Percentiles rank a stretch among this genome's conserved stretches.
Evolutionary conservation across 2,329 filamentous ascomycete species (phyloP).

Genomic region (Arachnopeziza araneosa): DNA sequence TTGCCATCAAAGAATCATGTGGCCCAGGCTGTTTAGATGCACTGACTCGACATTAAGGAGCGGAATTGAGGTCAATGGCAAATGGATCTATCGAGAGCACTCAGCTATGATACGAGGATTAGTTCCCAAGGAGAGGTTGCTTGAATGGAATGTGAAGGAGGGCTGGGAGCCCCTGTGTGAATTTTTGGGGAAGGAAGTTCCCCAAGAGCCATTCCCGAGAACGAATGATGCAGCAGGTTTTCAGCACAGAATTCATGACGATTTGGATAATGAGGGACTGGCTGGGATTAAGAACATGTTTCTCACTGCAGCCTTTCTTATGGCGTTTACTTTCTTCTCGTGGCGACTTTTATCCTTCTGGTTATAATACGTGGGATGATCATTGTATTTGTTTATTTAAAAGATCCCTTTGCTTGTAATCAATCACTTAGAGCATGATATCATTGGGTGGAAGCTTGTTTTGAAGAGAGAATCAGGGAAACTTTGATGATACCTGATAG

Average conservation of each 20-base stretch:
- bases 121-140: slow-evolving; percentile 35
- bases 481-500: no score
- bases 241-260: not conserved
- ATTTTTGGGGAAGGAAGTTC: slow-evolving; percentile 33
- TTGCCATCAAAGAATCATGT: not conserved
- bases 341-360: not conserved
- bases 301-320: not conserved
- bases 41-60: not conserved
- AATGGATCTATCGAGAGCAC: not conserved
- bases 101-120: slow-evolving; percentile 17
- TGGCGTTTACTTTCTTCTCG: not conserved
- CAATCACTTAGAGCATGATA: no score
- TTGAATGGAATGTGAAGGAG: slow-evolving; percentile 38
- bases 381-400: not conserved
- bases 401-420: no score
- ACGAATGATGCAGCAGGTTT: slow-evolving; percentile 7
- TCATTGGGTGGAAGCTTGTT: no score
- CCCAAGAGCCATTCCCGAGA: slow-evolving; percentile 32
- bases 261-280: not conserved
- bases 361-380: not conserved
- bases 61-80: not conserved
- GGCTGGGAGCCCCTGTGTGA: slow-evolving; percentile 41
- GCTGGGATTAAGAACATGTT: not conserved
- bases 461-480: no score
- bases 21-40: not conserved